Percentiles rank a stretch among this genome's conserved stretches.
phyloP scores from a whole-genome alignment of 208 protist genomes.

The Acanthamoeba royreba region DNA sequence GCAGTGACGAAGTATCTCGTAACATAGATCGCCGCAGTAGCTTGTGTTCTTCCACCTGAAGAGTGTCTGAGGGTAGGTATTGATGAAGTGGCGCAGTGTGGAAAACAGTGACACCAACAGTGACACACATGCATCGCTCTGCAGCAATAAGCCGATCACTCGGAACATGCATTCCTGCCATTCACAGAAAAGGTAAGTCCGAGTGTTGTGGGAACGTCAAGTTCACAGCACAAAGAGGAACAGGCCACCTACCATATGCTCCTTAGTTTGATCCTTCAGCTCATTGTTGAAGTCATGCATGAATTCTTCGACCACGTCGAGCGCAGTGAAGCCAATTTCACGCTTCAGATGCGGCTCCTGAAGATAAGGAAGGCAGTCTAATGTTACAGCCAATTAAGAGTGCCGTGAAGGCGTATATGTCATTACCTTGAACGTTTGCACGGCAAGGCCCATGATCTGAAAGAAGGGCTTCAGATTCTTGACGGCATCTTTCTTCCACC shows the following conservation, averaged over 20 bases:
- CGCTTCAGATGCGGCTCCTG: not conserved
- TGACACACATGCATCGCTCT: constrained; percentile 36
- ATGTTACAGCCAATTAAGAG: not conserved
- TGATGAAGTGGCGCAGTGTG: constrained; percentile 50
- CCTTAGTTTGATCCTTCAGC: not conserved
- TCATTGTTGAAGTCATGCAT: not conserved
- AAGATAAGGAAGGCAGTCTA: not conserved
- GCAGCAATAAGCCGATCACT: not conserved
- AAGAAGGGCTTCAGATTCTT: constrained; percentile 5
- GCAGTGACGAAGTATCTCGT: constrained; percentile 56
- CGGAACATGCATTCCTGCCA: constrained; percentile 19
- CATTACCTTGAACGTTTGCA: not conserved
- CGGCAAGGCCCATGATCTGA: not conserved
- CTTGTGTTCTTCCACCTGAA: constrained; percentile 43
- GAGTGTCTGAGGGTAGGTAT: constrained; percentile 47
- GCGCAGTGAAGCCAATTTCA: not conserved
- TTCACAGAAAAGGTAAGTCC: not conserved
- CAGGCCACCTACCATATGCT: not conserved
- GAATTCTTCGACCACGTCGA: constrained; percentile 12
- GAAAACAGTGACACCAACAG: constrained; percentile 32
- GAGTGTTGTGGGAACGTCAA: not conserved
- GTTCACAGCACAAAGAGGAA: too few species aligned
- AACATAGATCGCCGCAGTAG: constrained; percentile 51
- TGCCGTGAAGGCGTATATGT: not conserved
- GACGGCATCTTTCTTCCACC: not conserved